Percentiles rank a stretch among this genome's conserved stretches.
phyloP scores from a whole-genome alignment of 23 red algal genomes.

The Gracilaria caudata region DNA sequence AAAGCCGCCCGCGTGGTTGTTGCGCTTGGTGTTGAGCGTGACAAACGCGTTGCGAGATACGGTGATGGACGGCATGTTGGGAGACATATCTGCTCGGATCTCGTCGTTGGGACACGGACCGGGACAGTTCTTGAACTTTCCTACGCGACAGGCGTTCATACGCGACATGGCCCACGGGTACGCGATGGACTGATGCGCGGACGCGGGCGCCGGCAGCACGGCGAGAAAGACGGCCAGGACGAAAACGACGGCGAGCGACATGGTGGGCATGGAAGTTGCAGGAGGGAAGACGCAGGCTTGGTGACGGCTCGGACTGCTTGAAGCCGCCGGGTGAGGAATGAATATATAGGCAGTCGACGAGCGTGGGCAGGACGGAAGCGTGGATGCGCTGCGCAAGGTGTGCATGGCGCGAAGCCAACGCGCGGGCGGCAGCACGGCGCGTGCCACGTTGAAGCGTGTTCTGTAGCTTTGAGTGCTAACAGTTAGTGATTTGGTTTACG shows the following conservation, averaged over 20 bases:
- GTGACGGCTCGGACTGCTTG: too few relatives aligned
- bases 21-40: constrained; percentile 14
- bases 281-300: too few relatives aligned
- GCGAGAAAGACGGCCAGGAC: neutral
- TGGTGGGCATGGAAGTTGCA: too few relatives aligned
- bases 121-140: constrained; percentile 44
- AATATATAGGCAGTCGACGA: too few relatives aligned
- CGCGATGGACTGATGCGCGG: constrained; percentile 41
- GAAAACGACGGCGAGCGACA: neutral
- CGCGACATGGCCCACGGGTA: constrained; percentile 52
- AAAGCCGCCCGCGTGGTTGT: constrained; percentile 31
- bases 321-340: too few relatives aligned
- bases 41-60: constrained; percentile 25
- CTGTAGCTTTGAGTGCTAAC: too few relatives aligned
- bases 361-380: too few relatives aligned
- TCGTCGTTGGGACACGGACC: constrained; percentile 67
- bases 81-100: constrained; percentile 19
- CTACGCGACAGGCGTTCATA: constrained; percentile 40
- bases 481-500: too few relatives aligned
- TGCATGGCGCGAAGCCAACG: too few relatives aligned
- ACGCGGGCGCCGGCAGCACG: neutral
- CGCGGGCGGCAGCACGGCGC: too few relatives aligned
- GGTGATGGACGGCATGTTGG: constrained; percentile 35
- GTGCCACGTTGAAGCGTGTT: too few relatives aligned
- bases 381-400: too few relatives aligned